Conservation (phyloP, 768 basidiomycete species). For the Candolleomyces efflorescens region DNA sequence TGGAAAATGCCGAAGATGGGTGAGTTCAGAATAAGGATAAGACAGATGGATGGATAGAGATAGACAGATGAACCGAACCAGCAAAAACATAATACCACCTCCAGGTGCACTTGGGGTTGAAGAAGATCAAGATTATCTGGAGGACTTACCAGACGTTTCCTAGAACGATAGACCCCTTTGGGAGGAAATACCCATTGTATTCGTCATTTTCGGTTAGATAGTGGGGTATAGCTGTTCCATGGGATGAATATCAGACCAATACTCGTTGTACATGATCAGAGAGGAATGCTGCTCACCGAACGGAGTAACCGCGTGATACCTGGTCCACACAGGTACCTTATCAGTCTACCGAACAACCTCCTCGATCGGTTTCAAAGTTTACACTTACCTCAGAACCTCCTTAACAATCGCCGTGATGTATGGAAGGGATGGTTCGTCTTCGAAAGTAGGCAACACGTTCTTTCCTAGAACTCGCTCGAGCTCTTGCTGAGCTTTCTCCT, state of each 20-base stretch:
- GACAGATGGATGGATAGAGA: constrained; percentile 2
- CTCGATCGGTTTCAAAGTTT: neutral
- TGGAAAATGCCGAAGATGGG: neutral
- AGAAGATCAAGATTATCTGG: constrained; percentile 10
- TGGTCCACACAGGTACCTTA: neutral
- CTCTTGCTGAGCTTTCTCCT: constrained; percentile 18
- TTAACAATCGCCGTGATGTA: constrained; percentile 18
- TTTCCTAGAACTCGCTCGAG: constrained; percentile 21
- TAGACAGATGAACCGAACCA: too few relatives aligned
- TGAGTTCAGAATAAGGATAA: neutral
- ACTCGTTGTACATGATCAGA: too few relatives aligned
- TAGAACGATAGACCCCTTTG: constrained; percentile 15
- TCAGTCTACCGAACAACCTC: constrained; percentile 1
- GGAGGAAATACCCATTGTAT: constrained; percentile 17
- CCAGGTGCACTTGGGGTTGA: too few relatives aligned
- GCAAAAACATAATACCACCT: too few relatives aligned
- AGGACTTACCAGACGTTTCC: constrained; percentile 17
- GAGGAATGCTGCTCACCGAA: constrained; percentile 11
- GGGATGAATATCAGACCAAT: neutral
- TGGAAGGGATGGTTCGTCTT: constrained; percentile 15
- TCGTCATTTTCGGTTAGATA: constrained; percentile 18
- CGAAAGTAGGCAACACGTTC: constrained; percentile 16
- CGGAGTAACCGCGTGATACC: constrained; percentile 17
- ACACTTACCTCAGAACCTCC: constrained; percentile 16
- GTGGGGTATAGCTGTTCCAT: constrained; percentile 15